Evolutionary conservation across 495 filamentous ascomycete species (phyloP), one percentile per base, ranked within the genome.

Genomic region (Xylaria sp.): DNA sequence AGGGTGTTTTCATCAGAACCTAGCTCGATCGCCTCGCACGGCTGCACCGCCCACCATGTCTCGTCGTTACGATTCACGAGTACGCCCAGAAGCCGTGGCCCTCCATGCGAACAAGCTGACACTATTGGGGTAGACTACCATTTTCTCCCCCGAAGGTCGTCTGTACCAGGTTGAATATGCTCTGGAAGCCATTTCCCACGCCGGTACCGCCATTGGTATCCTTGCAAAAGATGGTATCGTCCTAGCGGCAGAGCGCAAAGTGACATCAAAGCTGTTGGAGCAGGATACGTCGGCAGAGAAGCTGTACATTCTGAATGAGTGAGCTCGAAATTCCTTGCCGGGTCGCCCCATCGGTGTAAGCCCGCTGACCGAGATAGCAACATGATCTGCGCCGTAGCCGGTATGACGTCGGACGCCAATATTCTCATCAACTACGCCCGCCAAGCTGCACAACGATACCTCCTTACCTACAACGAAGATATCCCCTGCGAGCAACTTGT

Each of bases 101-200:
- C 19, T 41, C 43, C 53, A 61, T 62, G 69, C 53, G 61, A 41
- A 58, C 37, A 72, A 78, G 80, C 83, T 89, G 79, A 88, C 82
- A 76, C 71, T 72, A 68, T 55, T 70, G 17, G 24, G 68, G 53
- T 78, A 98, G 95, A 99, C 96, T 75, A 99, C 96, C 82, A 99
- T 98, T 87, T 99, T 99, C 89, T 99, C 96, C 61, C 96, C 96
- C 71, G 96, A 99, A 84, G 96, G 96, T 65, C 94, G 96, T 75
- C 88, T 99, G 64, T 99, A 99, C 83, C 96, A 99, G 84, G 96
- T 99, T 74, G 96, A 99, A 89, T 99, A 99, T 89, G 96, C 96
- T 17, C 90, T 99, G 26, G 96, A 99, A 80, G 96, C 96, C 77
- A 99, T 99, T 78, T 98, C 97, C 59, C 97, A 99, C 77, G 96